A percentile compares a stretch with the other conserved stretches of the same genome.
Evolutionary conservation across 345 rosid species (phyloP).

Genomic region (Corymbia maculata): DNA sequence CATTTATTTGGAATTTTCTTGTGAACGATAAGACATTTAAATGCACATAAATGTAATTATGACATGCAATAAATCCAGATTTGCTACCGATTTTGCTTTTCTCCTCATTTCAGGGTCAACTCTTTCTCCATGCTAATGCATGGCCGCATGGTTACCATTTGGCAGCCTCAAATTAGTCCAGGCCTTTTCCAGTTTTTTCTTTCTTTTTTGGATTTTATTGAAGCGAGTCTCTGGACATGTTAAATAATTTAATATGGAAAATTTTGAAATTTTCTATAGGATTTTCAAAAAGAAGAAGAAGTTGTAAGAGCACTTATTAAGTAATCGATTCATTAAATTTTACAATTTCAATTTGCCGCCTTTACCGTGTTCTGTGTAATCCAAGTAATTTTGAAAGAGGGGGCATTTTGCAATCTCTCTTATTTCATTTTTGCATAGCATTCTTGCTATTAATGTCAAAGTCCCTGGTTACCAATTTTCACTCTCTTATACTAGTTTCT

Average conservation of each 20-base stretch:
- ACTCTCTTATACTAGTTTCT: neutral
- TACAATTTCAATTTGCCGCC: neutral
- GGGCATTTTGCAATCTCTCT: neutral
- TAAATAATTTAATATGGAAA: neutral
- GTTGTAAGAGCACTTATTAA: neutral
- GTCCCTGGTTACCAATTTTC: neutral
- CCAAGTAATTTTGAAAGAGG: neutral
- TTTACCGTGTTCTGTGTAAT: neutral
- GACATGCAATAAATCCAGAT: neutral
- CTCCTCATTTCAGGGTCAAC: neutral
- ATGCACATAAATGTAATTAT: neutral
- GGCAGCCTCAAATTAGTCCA: neutral
- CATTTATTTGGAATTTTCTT: no score
- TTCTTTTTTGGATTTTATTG: neutral
- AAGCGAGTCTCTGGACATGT: neutral
- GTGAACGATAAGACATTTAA: neutral
- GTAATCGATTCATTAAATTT: neutral
- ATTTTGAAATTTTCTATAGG: neutral
- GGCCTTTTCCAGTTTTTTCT: neutral
- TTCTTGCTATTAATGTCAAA: neutral
- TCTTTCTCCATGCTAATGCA: neutral
- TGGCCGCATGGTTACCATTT: neutral
- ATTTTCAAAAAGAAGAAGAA: neutral
- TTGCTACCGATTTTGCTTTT: neutral
- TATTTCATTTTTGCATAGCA: neutral